A percentile compares a stretch with the other conserved stretches of the same genome.
These are phyloP conservation scores for Alternaria triticina DNA, from an alignment of 2,329 filamentous ascomycete species.

Conservation along the genomic window DNA sequence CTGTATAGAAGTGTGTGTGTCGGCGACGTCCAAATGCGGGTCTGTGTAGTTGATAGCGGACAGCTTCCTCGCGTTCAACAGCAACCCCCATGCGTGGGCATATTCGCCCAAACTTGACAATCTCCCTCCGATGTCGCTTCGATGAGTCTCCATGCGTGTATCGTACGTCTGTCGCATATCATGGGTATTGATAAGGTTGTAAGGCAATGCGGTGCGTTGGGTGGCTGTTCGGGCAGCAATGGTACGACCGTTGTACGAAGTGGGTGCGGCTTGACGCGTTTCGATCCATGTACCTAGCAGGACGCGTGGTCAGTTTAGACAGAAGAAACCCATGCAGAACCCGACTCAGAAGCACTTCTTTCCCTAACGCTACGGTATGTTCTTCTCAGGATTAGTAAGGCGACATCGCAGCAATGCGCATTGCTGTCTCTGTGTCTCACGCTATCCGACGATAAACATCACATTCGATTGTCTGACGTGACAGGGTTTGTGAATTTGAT, in stretches of 20 bases:
- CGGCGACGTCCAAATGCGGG: not conserved
- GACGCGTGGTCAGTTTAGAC: not conserved
- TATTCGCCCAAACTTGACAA: not conserved
- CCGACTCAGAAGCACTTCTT: not conserved
- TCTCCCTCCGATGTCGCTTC: not conserved
- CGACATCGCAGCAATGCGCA: not conserved
- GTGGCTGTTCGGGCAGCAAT: not conserved
- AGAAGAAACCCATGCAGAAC: not conserved
- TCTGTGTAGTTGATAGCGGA: not conserved
- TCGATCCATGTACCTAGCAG: not conserved
- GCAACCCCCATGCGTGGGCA: no score
- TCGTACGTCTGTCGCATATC: not conserved
- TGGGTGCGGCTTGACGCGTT: not conserved
- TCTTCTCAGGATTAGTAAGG: not conserved
- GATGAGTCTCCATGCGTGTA: not conserved
- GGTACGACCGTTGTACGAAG: not conserved
- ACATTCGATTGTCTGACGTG: not conserved
- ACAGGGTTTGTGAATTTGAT: constrained; percentile 38
- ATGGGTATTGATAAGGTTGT: not conserved
- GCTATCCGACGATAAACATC: not conserved
- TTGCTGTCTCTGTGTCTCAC: not conserved
- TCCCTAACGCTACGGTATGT: not conserved
- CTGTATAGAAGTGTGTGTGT: not conserved
- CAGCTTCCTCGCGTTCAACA: not conserved
- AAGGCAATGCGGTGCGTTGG: not conserved